Percentiles rank a stretch among this genome's conserved stretches.
These are phyloP conservation scores for Cornus suecica DNA, from an alignment of 148 eudicot genomes.

Conservation along the genomic window DNA sequence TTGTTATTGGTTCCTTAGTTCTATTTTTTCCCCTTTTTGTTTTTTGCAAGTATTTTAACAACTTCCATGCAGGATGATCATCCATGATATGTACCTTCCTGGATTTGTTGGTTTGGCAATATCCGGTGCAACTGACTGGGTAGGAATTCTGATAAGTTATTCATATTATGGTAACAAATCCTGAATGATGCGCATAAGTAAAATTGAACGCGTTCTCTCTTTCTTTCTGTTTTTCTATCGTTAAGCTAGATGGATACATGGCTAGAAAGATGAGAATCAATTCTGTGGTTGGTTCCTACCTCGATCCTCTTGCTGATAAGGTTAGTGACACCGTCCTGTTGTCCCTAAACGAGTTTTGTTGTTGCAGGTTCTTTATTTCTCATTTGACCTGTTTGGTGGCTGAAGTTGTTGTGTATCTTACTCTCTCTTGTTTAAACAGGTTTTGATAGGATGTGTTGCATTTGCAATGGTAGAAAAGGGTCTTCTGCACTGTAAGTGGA, in stretches of 20 bases:
- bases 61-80: conserved; percentile 77
- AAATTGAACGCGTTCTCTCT: background rate
- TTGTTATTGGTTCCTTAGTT: too few species aligned
- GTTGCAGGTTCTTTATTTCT: background rate
- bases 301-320: conserved; percentile 99
- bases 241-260: conserved; percentile 89
- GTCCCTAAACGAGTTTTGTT: background rate
- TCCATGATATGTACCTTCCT: conserved; percentile 86
- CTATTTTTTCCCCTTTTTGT: background rate
- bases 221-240: conserved; percentile 8
- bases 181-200: background rate
- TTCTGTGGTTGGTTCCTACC: conserved; percentile 94
- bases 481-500: conserved; percentile 84
- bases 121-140: conserved; percentile 98
- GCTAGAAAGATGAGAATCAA: conserved; percentile 95
- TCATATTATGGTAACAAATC: background rate
- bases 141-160: conserved; percentile 23
- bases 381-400: conserved; percentile 5
- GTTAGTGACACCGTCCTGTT: conserved; percentile 15
- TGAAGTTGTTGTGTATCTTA: background rate
- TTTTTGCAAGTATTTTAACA: background rate
- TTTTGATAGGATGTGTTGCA: conserved; percentile 93
- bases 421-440: conserved; percentile 36
- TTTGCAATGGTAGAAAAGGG: conserved; percentile 87
- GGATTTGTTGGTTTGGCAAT: conserved; percentile 83